Base-by-base conservation (phyloP, 371 early-diverging fungal genomes). In the Haplosporangium sp. region DNA sequence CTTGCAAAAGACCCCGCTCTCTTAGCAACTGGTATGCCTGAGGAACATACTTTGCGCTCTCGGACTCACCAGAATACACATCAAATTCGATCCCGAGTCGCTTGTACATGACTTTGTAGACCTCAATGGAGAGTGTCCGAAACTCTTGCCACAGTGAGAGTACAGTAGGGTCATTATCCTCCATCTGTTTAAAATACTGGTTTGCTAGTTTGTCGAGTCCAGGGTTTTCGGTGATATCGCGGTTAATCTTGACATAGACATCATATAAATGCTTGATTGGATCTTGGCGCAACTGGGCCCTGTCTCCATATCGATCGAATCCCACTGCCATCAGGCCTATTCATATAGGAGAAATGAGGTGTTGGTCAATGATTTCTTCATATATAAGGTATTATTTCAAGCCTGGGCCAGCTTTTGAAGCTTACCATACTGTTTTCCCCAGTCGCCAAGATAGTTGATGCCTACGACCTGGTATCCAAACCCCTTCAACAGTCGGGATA, bases 391-490 rank as follows among this genome's bases (percentile, higher is more conserved):
- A 29, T 29, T 4, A 29, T 29, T 29, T 13, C 41, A 43, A 13
- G 36, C 18, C 21, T 0, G 10, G 2, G 11, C 2, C 16, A 5
- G 10, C 0, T 10, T 23, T 47, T 14, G 18, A 11, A 12, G 54
- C 83, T 79, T 84, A 86, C 88, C 99, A 83, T 97, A 99, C 83
- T 99, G 99, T 82, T 99, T 99, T 62, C 99, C 99, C 99, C 99
- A 99, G 83, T 99, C 99, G 64, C 99, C 99, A 43, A 99, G 86
- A 83, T 99, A 99, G 89, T 99, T 99, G 83, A 99, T 95, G 37
- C 93, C 84, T n/a, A 94, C 85, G 11, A 92, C 89, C n/a, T 95
- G 91, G 87, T 94, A 95, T 20, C 99, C 99, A 74, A 91, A 89
- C 29, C 93, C 94, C 46, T 89, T 85, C 69, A 94, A 87, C 5